These are phyloP conservation scores for Lentinula raphanica DNA, from an alignment of 768 basidiomycete species.

Conservation along the genomic window DNA sequence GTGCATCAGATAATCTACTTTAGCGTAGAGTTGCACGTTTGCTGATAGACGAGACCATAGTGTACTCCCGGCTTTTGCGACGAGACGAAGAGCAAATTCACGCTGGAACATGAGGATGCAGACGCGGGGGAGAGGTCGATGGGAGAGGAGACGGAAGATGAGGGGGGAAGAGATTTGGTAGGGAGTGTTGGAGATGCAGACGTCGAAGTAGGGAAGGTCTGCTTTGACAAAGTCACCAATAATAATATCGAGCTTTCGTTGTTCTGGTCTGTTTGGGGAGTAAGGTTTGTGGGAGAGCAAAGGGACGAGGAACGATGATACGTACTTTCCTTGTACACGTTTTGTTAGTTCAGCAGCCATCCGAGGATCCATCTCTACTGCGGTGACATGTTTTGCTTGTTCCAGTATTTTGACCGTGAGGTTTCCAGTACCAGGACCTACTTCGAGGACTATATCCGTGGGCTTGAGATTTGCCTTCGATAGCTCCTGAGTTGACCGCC, in stretches of 20 bases:
- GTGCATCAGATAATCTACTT: constrained; percentile 94
- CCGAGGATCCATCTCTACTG: constrained; percentile 96
- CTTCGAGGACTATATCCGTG: constrained; percentile 94
- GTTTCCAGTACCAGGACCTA: constrained; percentile 97
- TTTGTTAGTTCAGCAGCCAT: constrained; percentile 99
- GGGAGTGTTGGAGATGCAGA: constrained; percentile 98
- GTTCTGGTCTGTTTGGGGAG: constrained; percentile 67
- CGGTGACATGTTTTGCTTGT: constrained; percentile 87
- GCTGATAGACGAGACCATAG: constrained; percentile 94
- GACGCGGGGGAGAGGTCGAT: constrained; percentile 88
- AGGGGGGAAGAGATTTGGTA: constrained; percentile 99
- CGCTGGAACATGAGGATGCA: constrained; percentile 99
- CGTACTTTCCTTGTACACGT: constrained; percentile 96
- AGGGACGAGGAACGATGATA: constrained; percentile 17
- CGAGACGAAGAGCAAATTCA: constrained; percentile 91
- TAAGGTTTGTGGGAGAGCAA: not conserved
- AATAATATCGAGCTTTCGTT: constrained; percentile 89
- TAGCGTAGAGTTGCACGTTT: constrained; percentile 96
- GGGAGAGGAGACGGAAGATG: constrained; percentile 93
- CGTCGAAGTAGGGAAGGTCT: constrained; percentile 97
- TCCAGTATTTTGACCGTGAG: constrained; percentile 90
- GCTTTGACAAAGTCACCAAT: constrained; percentile 98
- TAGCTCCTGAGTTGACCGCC: not conserved
- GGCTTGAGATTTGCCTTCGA: constrained; percentile 82
- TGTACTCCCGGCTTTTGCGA: constrained; percentile 75